These are phyloP conservation scores for Bisporella sp. DNA, from an alignment of 2,329 filamentous ascomycete species.

Conservation along the genomic window DNA sequence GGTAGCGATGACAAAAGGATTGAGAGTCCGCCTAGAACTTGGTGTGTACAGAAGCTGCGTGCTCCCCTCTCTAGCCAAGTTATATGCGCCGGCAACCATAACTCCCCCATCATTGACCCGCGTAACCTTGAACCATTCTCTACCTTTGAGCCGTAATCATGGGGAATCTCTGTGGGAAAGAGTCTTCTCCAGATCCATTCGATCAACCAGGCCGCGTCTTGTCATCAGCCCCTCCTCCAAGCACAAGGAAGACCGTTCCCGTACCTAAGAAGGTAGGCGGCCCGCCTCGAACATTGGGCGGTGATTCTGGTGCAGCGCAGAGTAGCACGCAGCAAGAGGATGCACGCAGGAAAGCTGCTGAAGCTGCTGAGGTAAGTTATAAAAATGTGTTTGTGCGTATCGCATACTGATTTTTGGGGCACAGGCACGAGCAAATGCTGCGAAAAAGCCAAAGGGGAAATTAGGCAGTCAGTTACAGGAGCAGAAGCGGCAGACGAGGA, in stretches of 20 bases:
- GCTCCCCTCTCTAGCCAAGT: too few relatives aligned
- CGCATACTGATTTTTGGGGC: constrained; percentile 9
- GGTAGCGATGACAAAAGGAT: too few relatives aligned
- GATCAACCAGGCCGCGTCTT: constrained; percentile 66
- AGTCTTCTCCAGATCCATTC: constrained; percentile 61
- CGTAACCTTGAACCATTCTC: not conserved
- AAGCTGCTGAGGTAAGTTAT: constrained; percentile 71
- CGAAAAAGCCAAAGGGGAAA: constrained; percentile 51
- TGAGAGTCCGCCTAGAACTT: too few relatives aligned
- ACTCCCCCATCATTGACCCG: not conserved
- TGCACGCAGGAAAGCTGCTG: constrained; percentile 66
- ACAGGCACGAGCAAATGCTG: constrained; percentile 30
- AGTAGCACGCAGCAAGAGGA: constrained; percentile 37
- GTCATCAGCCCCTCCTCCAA: constrained; percentile 40
- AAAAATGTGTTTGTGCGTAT: not conserved
- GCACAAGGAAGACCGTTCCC: constrained; percentile 38
- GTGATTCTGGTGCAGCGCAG: constrained; percentile 37
- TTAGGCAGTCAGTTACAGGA: constrained; percentile 63
- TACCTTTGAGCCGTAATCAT: constrained; percentile 38
- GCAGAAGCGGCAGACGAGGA: constrained; percentile 68
- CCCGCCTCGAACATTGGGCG: constrained; percentile 57
- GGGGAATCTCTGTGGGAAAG: constrained; percentile 83
- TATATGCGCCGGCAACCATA: not conserved
- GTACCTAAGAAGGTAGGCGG: constrained; percentile 46
- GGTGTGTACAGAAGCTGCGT: too few relatives aligned